Evolutionary conservation across 306 rosid species (phyloP).

Genomic region (Trichosanthes cucumerina): DNA sequence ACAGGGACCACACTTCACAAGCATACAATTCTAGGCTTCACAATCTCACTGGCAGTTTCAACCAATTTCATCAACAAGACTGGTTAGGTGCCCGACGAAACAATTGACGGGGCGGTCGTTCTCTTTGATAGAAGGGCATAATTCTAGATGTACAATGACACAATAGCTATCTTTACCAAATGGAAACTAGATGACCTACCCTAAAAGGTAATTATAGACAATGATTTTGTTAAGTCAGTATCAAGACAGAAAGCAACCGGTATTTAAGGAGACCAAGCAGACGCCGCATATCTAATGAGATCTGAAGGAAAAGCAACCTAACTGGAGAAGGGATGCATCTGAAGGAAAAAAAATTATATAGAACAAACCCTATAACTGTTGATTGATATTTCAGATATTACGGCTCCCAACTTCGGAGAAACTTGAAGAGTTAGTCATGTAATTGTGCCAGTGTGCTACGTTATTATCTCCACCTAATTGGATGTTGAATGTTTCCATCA

Average conservation of each 20-base stretch:
- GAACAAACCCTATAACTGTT: background rate
- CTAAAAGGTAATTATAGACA: conserved; percentile 3
- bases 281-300: background rate
- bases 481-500: conserved; percentile 31
- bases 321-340: conserved; percentile 20
- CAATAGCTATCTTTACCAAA: background rate
- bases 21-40: conserved; percentile 2
- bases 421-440: conserved; percentile 27
- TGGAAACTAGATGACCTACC: background rate
- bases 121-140: background rate
- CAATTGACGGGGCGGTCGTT: background rate
- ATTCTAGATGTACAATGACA: background rate
- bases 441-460: conserved; percentile 10
- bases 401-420: conserved; percentile 13
- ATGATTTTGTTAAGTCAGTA: background rate
- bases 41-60: background rate
- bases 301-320: conserved; percentile 24
- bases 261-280: background rate
- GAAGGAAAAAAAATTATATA: background rate
- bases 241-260: background rate
- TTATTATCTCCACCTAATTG: conserved; percentile 45
- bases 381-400: conserved; percentile 19
- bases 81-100: background rate
- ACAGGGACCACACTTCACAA: conserved; percentile 7
- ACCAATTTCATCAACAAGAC: background rate